Percentiles rank a stretch among this genome's conserved stretches.
Evolutionary conservation across 2,329 filamentous ascomycete genomes (phyloP).

Genomic region (Stromatinia cepivora): DNA sequence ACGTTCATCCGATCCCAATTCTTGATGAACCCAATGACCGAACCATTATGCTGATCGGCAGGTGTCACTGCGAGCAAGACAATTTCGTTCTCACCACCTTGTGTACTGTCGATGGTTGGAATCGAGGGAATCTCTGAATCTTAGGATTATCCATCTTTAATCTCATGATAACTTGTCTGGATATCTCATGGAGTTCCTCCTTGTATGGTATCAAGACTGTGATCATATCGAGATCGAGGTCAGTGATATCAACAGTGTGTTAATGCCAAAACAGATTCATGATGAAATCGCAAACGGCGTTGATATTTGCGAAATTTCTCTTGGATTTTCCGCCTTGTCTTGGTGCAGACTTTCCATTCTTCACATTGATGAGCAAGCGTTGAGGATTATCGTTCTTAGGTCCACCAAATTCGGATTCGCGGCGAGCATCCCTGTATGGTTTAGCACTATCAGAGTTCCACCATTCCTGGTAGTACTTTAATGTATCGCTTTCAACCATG

Average conservation of each 20-base stretch:
- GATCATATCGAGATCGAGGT: slow-evolving; percentile 12
- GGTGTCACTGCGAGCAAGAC: slow-evolving; percentile 23
- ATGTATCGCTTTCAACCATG: neutral
- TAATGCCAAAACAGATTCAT: slow-evolving; percentile 9
- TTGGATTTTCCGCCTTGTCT: slow-evolving; percentile 11
- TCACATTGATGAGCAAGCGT: slow-evolving; percentile 3
- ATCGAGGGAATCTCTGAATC: neutral
- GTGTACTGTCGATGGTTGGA: slow-evolving; percentile 25
- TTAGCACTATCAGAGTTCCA: neutral
- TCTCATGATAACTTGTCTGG: slow-evolving; percentile 3
- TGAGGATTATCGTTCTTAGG: neutral
- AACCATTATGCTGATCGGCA: slow-evolving; percentile 15
- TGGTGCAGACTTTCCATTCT: neutral
- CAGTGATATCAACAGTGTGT: neutral
- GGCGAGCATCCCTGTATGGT: neutral
- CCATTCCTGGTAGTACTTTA: slow-evolving; percentile 19
- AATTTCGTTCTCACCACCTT: slow-evolving; percentile 24
- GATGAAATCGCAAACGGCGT: slow-evolving; percentile 15
- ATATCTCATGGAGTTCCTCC: slow-evolving; percentile 15
- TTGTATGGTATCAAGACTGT: slow-evolving; percentile 25
- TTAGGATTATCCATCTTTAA: neutral
- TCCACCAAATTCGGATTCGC: neutral
- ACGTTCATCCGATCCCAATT: slow-evolving; percentile 28
- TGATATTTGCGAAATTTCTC: slow-evolving; percentile 27
- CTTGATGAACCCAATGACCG: slow-evolving; percentile 21